Conservation (phyloP, 2,329 filamentous ascomycete genomes). For the Fusarium heterosporum region DNA sequence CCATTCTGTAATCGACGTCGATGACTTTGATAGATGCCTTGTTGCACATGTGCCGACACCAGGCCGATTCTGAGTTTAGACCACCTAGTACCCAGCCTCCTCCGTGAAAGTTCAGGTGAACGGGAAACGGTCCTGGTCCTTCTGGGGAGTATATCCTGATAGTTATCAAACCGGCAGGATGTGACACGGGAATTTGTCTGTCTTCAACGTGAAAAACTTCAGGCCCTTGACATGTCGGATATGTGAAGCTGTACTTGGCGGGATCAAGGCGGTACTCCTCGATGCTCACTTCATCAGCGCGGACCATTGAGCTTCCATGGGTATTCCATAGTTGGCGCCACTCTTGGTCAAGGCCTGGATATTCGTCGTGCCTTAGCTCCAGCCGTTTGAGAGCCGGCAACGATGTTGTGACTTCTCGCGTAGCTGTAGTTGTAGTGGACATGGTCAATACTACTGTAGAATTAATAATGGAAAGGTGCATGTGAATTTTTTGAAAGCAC, state of each 20-base stretch:
- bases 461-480: background rate
- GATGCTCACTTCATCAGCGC: background rate
- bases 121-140: background rate
- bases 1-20: constrained; percentile 10
- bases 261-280: background rate
- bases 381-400: background rate
- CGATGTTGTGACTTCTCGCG: background rate
- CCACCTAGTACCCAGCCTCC: background rate
- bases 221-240: background rate
- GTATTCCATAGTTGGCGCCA: constrained; percentile 4
- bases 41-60: constrained; percentile 9
- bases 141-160: constrained; percentile 1
- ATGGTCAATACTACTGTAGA: background rate
- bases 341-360: background rate
- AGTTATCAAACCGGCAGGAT: background rate
- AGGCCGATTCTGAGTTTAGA: background rate
- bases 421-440: background rate
- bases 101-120: constrained; percentile 6
- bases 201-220: constrained; percentile 9
- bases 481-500: background rate
- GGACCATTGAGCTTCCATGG: background rate
- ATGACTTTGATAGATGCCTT: background rate
- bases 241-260: constrained; percentile 9
- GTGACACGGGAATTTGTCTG: background rate
- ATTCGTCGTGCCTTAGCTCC: background rate